phyloP scores from a whole-genome alignment of 768 basidiomycete species.

The Mycena albidolilacea region DNA sequence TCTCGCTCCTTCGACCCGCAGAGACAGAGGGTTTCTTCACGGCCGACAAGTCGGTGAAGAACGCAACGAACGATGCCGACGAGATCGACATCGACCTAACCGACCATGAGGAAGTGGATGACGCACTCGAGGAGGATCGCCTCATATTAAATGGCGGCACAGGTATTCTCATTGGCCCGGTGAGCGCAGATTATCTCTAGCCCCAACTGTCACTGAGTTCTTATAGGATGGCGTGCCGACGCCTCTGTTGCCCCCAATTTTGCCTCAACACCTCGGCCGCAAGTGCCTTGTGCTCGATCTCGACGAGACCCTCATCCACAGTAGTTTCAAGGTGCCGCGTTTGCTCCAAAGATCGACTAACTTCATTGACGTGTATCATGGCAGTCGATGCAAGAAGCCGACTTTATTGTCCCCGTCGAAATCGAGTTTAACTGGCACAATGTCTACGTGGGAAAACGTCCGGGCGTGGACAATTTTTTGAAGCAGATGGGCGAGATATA shows the following conservation, averaged over 20 bases:
- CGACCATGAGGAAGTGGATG: too few relatives aligned
- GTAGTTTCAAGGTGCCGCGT: slow-evolving; percentile 82
- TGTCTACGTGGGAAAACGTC: slow-evolving; percentile 98
- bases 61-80: too few relatives aligned
- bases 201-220: neutral
- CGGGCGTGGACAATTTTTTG: slow-evolving; percentile 97
- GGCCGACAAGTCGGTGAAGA: too few relatives aligned
- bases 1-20: too few relatives aligned
- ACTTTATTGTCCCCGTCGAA: slow-evolving; percentile 98
- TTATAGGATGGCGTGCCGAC: slow-evolving; percentile 79
- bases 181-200: slow-evolving; percentile 55
- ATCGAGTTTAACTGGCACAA: slow-evolving; percentile 99
- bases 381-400: slow-evolving; percentile 74
- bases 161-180: slow-evolving; percentile 85
- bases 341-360: neutral
- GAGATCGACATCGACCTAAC: too few relatives aligned
- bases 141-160: slow-evolving; percentile 84
- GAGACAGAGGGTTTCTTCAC: too few relatives aligned
- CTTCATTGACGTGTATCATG: neutral
- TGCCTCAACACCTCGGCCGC: slow-evolving; percentile 74
- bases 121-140: slow-evolving; percentile 71
- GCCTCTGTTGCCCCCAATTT: slow-evolving; percentile 81
- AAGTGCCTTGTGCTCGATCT: slow-evolving; percentile 91
- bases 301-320: slow-evolving; percentile 91
- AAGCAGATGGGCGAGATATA: slow-evolving; percentile 99